Percentiles rank a stretch among this genome's conserved stretches.
phyloP scores from a whole-genome alignment of 2,329 filamentous ascomycete species.

The Colletotrichum horii region DNA sequence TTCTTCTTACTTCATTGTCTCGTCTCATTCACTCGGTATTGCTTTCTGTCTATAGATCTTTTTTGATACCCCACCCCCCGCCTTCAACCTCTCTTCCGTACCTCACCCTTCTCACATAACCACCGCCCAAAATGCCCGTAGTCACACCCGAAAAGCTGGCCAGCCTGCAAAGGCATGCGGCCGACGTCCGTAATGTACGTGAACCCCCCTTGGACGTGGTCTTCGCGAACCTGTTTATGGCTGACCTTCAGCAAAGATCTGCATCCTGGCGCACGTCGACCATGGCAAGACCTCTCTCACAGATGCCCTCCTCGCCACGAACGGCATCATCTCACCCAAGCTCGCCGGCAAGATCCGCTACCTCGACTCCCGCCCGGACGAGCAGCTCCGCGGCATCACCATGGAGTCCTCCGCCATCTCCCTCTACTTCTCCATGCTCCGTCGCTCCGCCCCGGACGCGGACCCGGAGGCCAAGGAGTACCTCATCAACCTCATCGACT shows the following conservation, averaged over 20 bases:
- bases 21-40: background rate
- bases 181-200: conserved; percentile 87
- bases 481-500: conserved; percentile 96
- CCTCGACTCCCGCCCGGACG: conserved; percentile 93
- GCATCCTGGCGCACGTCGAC: conserved; percentile 95
- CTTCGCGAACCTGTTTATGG: conserved; percentile 11
- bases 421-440: conserved; percentile 90
- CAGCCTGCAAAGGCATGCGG: conserved; percentile 83
- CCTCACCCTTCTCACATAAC: background rate
- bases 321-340: conserved; percentile 98
- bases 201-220: conserved; percentile 7
- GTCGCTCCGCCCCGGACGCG: conserved; percentile 72
- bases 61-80: background rate
- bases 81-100: background rate
- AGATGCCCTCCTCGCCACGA: conserved; percentile 94
- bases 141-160: conserved; percentile 91
- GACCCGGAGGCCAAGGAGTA: conserved; percentile 82
- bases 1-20: background rate
- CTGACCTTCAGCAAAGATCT: conserved; percentile 66
- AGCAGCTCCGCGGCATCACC: conserved; percentile 96
- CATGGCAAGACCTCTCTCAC: conserved; percentile 98
- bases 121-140: conserved; percentile 74
- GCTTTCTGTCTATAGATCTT: conserved; percentile 15
- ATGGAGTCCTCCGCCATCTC: conserved; percentile 99
- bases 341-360: conserved; percentile 98